These are phyloP conservation scores for Wallacemonas rigidus DNA, from an alignment of 208 protist genomes.

Conservation along the genomic window DNA sequence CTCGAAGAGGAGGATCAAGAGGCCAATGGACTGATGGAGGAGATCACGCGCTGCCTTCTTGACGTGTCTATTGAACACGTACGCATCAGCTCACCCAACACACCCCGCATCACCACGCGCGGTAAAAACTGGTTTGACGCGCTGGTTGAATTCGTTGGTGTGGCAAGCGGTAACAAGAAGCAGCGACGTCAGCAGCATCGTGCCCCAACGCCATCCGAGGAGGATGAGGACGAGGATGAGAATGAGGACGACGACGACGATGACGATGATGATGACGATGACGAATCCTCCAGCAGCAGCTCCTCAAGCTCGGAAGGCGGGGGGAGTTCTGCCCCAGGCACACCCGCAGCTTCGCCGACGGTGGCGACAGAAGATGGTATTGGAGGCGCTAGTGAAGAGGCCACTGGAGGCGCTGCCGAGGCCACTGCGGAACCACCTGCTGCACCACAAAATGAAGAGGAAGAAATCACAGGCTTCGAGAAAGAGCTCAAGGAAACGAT, in stretches of 20 bases:
- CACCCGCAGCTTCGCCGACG: no score
- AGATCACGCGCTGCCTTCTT: constrained; percentile 61
- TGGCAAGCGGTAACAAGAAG: constrained; percentile 79
- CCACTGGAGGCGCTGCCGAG: not conserved
- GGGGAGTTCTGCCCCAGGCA: no score
- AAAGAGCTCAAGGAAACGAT: constrained; percentile 65
- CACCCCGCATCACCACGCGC: constrained; percentile 50
- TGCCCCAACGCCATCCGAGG: constrained; percentile 13
- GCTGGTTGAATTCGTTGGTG: constrained; percentile 74
- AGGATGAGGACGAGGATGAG: constrained; percentile 30
- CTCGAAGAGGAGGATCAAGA: constrained; percentile 59
- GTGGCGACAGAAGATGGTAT: not conserved
- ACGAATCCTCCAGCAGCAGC: constrained; percentile 17
- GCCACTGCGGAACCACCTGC: not conserved
- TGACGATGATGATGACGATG: constrained; percentile 15
- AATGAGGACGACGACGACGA: constrained; percentile 17
- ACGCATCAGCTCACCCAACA: constrained; percentile 42
- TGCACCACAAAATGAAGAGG: constrained; percentile 16
- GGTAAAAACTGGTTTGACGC: constrained; percentile 83
- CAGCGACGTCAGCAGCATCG: constrained; percentile 41
- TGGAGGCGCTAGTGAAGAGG: not conserved
- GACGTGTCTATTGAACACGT: constrained; percentile 58
- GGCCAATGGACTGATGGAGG: constrained; percentile 84
- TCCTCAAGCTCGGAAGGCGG: no score
- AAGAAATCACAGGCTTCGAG: constrained; percentile 37